Base-by-base conservation (phyloP, 768 basidiomycete species). In the Trametes cinnabarina region DNA sequence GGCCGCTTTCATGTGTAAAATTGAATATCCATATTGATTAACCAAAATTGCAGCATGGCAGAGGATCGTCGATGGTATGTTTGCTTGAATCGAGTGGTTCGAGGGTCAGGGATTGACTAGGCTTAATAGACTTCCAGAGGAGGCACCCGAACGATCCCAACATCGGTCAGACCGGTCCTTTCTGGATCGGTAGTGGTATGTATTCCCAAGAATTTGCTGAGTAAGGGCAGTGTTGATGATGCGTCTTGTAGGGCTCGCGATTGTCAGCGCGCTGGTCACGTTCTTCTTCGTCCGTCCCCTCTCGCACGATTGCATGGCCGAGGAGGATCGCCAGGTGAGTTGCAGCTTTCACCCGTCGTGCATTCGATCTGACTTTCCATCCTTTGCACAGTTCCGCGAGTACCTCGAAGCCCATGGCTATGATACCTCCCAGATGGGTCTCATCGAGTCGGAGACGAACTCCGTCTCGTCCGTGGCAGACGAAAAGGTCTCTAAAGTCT, bases 401-500 rank as follows among this genome's bases (percentile, higher is more conserved):
- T 95, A 95, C 69, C 80, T 97, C 53, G 85, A 85, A 66, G 79
- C 73, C 9, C 71, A 93, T 66, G 92, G 92, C 9, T 95, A 84
- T 66, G 92, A 95, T 69, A 87, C 85, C 32, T 77, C 81, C 8
- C 74, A 73, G 47, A 88, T 93, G 88, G 92, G 91, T 53, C 71
- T 84, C 23, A 66, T 60, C 11, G 61, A 68, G 39, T 64, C 63
- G 34, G 55, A 56, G 58, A 50, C 47, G 50, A 66, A 26, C 69
- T 63, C 64, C 25, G 39, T 62, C 46, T 55, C 48, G 3, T 60
- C 63, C 47, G 39, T 48, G 25, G 26, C 14, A 23, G 61, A 58
- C 15, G 64, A 67, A 26, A 65, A 71, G 63, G 54, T 55, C 39
- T 55, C 19, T 4, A 51, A 57, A 51, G 55, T 56, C 50, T 41